Base-by-base conservation (phyloP, 2,329 filamentous ascomycete species). In the Cladobotryum mycophilum region DNA sequence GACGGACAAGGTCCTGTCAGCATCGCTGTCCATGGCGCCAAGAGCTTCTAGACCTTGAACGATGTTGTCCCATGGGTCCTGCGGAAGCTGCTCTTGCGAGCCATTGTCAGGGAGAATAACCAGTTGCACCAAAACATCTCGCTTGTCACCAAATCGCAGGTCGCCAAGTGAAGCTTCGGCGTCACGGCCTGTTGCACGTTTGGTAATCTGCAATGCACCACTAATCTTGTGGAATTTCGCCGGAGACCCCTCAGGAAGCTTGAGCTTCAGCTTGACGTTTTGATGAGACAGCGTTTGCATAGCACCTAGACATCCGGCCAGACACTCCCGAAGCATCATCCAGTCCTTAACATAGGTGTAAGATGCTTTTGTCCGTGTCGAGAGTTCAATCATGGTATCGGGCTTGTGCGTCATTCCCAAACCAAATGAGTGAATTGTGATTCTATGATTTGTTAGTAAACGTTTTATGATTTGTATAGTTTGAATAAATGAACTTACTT, bases 291-390 rank as follows among this genome's bases (percentile, higher is more conserved):
- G 85, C 2, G 89, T 90, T 68, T 99, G 93, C 65, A 97, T 80
- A 13, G 89, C 85, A 43, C 93, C 93, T 25, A 99, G 75, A 62
- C 92, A 97, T 41, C 93, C 93, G 20, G 91, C 93, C 41, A 96
- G 79, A 66, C 93, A 97, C 68, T 99, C 93, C 25, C 93, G 86
- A 35, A 99, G 79, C 92, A 97, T 99, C 92, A 97, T 97, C 93
- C 93, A 99, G 68, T 99, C 93, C 71, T 97, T 99, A 59, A 99
- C 91, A 62, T 97, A 99, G 1, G 90, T 95, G 64, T 97, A 99
- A 1, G 90, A 95, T 4, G 91, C 93, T 72, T 97, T 99, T 3
- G 93, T 99, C 54, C 90, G 81, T 6, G 88, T 93, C 1, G 93
- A 97, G 12, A 99, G 75, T 70, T 97, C 92, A 56, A 99, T 96